Conservation (phyloP, 768 basidiomycete species). For the Lyophyllum semitale region DNA sequence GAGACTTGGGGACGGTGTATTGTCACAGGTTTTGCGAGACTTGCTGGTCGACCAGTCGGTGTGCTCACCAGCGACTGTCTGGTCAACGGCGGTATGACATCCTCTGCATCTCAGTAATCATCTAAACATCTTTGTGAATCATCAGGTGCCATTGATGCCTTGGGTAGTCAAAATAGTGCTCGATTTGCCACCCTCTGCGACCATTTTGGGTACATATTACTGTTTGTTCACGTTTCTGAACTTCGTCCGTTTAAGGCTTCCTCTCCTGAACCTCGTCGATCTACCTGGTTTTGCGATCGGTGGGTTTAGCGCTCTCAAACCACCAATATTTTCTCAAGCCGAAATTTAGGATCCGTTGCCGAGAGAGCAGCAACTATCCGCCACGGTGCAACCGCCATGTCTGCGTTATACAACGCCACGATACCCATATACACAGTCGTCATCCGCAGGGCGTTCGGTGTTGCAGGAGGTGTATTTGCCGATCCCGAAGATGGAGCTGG, state of each 20-base stretch:
- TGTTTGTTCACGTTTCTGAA: background rate
- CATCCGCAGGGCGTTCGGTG: slow-evolving; percentile 39
- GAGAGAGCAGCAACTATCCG: slow-evolving; percentile 40
- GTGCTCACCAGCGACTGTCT: slow-evolving; percentile 39
- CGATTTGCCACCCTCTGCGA: slow-evolving; percentile 40
- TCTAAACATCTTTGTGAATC: background rate
- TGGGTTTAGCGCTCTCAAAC: slow-evolving; percentile 2
- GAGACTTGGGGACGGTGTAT: slow-evolving; percentile 37
- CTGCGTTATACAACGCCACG: slow-evolving; percentile 37
- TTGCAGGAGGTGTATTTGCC: slow-evolving; percentile 39
- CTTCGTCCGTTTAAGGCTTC: slow-evolving; percentile 24
- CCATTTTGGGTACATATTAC: slow-evolving; percentile 35
- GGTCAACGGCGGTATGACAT: slow-evolving; percentile 35
- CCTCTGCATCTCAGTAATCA: background rate
- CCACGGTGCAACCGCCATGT: slow-evolving; percentile 38
- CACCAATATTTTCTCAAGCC: background rate
- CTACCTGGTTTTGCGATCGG: slow-evolving; percentile 43
- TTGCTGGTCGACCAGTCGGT: slow-evolving; percentile 35
- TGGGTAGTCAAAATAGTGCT: slow-evolving; percentile 40
- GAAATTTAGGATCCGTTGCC: slow-evolving; percentile 19
- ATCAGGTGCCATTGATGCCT: slow-evolving; percentile 39
- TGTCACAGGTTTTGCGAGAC: slow-evolving; percentile 40
- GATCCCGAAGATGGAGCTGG: slow-evolving; percentile 37
- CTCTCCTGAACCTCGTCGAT: slow-evolving; percentile 41
- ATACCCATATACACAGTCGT: slow-evolving; percentile 40